Evolutionary conservation across 352 stramenopile species (phyloP), one percentile per base, ranked within the genome.

Genomic region (Globisporangium lucens): DNA sequence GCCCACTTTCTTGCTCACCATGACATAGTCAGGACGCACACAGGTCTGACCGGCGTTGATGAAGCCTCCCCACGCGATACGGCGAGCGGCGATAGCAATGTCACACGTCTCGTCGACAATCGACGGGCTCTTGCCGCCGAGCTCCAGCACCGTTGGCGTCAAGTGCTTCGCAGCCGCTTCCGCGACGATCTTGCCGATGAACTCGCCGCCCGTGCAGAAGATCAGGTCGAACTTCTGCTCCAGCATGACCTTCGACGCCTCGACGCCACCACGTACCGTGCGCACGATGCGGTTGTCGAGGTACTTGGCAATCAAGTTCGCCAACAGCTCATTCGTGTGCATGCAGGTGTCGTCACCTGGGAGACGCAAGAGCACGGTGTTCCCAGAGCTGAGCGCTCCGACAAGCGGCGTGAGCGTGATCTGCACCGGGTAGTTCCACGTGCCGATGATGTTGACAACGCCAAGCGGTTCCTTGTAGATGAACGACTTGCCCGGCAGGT

Each of bases 21-120:
- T 57, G 4, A 98, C 65, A 79, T 98, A 98, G 75, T 99, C 96
- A 3, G 96, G 93, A 15, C 93, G 84, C 38, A 99, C 80, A 75
- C 97, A 99, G 49, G 88, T 98, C 79, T 99, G 97, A 3, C 97
- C 96, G n/a, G 77, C 70, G 75, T 99, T 99, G 24, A 95, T 65
- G 43, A 85, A 93, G 27, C 97, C 93, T 2, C 73, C 82, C 77
- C 82, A 98, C 8, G 91, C 73, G 46, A 99, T 85, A 7, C 96
- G 81, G 51, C 84, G 35, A 51, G 83, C 87, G 1, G 91, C 75
- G 33, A 95, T 74, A 3, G 70, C 67, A 22, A 90, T 3, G 47
- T 91, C 63, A n/a, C 75, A 69, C 43, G 81, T 82, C 38, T 89
- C 75, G 55, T 97, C 88, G 30, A 98, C 77, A 71, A 97, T 90